A percentile compares a stretch with the other conserved stretches of the same genome.
Conservation (phyloP, 352 stramenopile genomes). For the Globisporangium nunn region DNA sequence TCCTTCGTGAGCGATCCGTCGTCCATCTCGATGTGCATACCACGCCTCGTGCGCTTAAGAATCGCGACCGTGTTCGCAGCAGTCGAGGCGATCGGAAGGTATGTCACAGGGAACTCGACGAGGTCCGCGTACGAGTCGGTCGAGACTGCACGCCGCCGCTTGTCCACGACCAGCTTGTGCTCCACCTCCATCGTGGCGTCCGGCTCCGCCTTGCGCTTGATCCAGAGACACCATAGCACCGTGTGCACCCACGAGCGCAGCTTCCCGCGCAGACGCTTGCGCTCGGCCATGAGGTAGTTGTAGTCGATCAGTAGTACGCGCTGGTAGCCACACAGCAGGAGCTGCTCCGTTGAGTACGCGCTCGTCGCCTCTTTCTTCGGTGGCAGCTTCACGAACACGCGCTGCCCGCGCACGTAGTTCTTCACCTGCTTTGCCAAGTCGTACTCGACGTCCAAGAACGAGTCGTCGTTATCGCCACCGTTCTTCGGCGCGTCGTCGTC, state of each 20-base stretch:
- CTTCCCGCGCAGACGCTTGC: slow-evolving; percentile 49
- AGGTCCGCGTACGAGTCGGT: slow-evolving; percentile 36
- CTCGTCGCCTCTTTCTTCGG: slow-evolving; percentile 26
- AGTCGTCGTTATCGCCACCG: slow-evolving; percentile 33
- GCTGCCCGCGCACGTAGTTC: slow-evolving; percentile 46
- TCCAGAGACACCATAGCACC: slow-evolving; percentile 32
- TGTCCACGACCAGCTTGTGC: slow-evolving; percentile 12
- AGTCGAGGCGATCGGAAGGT: slow-evolving; percentile 52
- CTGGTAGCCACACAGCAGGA: slow-evolving; percentile 53
- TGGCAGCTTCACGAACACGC: slow-evolving; percentile 50
- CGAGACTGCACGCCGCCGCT: slow-evolving; percentile 34
- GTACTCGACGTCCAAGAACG: slow-evolving; percentile 68
- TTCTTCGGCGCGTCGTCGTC: slow-evolving; percentile 5
- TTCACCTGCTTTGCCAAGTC: slow-evolving; percentile 67
- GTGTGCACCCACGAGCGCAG: slow-evolving; percentile 56
- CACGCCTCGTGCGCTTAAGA: slow-evolving; percentile 36
- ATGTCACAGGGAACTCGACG: slow-evolving; percentile 58
- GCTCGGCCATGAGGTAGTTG: slow-evolving; percentile 62
- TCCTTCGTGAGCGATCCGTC: slow-evolving; percentile 74
- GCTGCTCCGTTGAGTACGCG: slow-evolving; percentile 36
- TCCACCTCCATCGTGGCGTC: slow-evolving; percentile 42
- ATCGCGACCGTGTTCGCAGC: slow-evolving; percentile 48
- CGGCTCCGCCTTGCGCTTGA: slow-evolving; percentile 43
- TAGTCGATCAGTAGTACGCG: slow-evolving; percentile 70
- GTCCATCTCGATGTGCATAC: slow-evolving; percentile 65